Percentiles rank a stretch among this genome's conserved stretches.
These are phyloP conservation scores for Penicillium goetzii DNA, from an alignment of 495 filamentous ascomycete genomes.

Conservation along the genomic window DNA sequence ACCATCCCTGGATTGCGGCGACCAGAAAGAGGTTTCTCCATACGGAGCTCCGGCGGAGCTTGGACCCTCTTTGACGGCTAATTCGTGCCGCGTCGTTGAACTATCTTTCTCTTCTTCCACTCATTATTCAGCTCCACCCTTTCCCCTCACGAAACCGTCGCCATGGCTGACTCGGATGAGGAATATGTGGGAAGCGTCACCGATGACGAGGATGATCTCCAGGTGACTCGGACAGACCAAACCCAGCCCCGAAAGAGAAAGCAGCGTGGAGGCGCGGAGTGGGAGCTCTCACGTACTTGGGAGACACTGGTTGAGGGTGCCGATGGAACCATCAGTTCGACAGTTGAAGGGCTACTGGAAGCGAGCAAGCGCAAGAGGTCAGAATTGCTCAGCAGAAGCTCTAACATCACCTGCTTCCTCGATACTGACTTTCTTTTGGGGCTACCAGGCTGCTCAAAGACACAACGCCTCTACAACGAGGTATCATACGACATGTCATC, in stretches of 20 bases:
- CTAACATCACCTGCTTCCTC: neutral
- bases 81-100: constrained; percentile 48
- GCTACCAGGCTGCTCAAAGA: constrained; percentile 73
- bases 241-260: constrained; percentile 50
- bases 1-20: neutral
- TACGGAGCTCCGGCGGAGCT: constrained; percentile 47
- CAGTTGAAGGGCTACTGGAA: constrained; percentile 69
- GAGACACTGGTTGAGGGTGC: constrained; percentile 71
- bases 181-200: constrained; percentile 80
- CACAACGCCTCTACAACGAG: constrained; percentile 91
- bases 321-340: constrained; percentile 72
- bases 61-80: constrained; percentile 66
- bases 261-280: constrained; percentile 61
- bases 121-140: constrained; percentile 4
- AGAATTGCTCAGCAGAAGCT: constrained; percentile 19
- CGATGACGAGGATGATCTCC: constrained; percentile 81
- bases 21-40: constrained; percentile 13
- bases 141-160: constrained; percentile 21
- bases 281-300: constrained; percentile 62
- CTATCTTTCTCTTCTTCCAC: constrained; percentile 13
- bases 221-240: constrained; percentile 48
- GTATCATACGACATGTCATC: constrained; percentile 93
- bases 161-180: constrained; percentile 67
- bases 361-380: constrained; percentile 77
- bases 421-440: constrained; percentile 18